Base-by-base conservation (phyloP, 768 basidiomycete species). In the Amanita rimosa region DNA sequence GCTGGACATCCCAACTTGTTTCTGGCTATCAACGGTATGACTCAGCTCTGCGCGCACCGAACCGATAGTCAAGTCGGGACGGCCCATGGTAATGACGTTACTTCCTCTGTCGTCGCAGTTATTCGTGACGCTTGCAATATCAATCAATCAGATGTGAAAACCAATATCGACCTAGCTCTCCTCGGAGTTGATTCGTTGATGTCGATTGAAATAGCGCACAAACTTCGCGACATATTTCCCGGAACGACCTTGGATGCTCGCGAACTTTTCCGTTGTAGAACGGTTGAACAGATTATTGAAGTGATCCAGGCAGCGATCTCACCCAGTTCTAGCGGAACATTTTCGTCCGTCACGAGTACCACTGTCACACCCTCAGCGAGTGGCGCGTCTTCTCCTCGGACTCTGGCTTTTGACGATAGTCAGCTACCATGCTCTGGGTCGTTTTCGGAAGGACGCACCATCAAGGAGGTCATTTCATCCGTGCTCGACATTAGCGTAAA, bases 121-220 rank as follows among this genome's bases (percentile, higher is more conserved):
- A 59, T 79, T 13, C 64, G 71, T 4, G 67, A 68, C 26, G 60
- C 67, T 6, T 74, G 74, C 51, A 67, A 60, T 37, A 56, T 75
- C 35, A 64, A 65, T n/a, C 46, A 61, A 0, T 57, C 66, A 9
- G 46, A 57, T 1, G 48, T 69, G 19, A 64, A 67, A 36, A 35
- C 69, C 33, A 61, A 70, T 24, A 58, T 60, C 0, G 72, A 78
- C 42, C 61, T 86, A 14, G 67, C 66, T 9, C 61, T 68, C 3
- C 69, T 85, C 7, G 82, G 83, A 1, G 65, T 84, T 43, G 80
- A 84, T 55, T 84, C 82, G 1, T 60, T 85, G 51, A 76, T 75
- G 61, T 73, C 75, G 17, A 78, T 83, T 48, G 82, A 85, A 58
- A 62, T 80, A 6, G 59, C 63, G 14, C 58, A 61, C 6, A 65